A percentile compares a stretch with the other conserved stretches of the same genome.
These are phyloP conservation scores for Chlorella sp. DNA, from an alignment of 139 green algal genomes.

Conservation along the genomic window DNA sequence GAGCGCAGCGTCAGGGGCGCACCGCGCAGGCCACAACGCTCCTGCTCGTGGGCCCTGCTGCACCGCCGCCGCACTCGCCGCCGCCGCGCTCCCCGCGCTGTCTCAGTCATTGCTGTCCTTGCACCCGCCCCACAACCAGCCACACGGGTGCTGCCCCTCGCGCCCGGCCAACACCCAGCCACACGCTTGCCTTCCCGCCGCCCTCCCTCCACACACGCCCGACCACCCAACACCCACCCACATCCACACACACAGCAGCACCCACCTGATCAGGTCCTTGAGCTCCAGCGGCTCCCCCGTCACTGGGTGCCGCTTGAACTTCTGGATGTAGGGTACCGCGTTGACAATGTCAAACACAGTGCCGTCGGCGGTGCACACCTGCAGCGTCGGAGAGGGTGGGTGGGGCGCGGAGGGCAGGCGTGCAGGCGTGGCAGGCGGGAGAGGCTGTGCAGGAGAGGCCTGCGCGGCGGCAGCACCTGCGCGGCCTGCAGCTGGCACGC, in stretches of 20 bases:
- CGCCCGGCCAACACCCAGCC: no score
- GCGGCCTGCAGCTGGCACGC: conserved; percentile 1
- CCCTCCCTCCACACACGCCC: not conserved
- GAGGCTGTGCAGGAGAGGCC: not conserved
- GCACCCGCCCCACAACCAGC: no score
- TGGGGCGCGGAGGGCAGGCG: not conserved
- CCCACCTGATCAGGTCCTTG: conserved; percentile 78
- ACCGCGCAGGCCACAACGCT: no score
- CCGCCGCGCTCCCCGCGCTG: not conserved
- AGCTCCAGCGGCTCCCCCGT: conserved; percentile 81
- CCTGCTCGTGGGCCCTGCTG: no score
- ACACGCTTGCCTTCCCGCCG: not conserved
- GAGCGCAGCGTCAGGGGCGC: no score
- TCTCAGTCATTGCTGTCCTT: no score
- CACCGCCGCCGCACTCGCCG: no score
- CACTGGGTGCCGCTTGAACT: conserved; percentile 85
- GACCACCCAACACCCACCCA: not conserved
- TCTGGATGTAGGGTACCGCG: conserved; percentile 88
- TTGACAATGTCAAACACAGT: conserved; percentile 80
- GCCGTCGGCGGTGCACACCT: conserved; percentile 82
- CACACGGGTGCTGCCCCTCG: no score
- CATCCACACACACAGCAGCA: not conserved
- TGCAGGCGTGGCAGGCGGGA: no score
- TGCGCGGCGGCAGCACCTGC: not conserved
- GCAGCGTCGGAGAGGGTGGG: not conserved